Conservation (phyloP, 495 filamentous ascomycete species). For the Chaetomium tenue region DNA sequence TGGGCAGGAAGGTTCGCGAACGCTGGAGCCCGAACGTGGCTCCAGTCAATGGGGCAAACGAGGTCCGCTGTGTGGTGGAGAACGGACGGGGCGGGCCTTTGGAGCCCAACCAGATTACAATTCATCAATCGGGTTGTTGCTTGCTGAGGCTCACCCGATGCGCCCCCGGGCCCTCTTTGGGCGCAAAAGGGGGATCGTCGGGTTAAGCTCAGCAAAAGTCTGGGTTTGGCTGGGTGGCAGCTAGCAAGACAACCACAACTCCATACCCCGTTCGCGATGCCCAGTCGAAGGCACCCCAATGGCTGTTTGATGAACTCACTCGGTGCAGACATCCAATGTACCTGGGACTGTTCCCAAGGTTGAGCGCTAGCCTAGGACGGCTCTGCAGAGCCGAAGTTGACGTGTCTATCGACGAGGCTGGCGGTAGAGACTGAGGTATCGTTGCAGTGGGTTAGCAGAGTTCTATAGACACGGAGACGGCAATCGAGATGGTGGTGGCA, state of each 20-base stretch:
- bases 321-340: slow-evolving; percentile 22
- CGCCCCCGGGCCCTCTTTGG: slow-evolving; percentile 21
- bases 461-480: slow-evolving; percentile 10
- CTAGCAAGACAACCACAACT: neutral
- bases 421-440: slow-evolving; percentile 24
- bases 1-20: slow-evolving; percentile 35
- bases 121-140: slow-evolving; percentile 19
- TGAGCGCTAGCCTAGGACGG: slow-evolving; percentile 21
- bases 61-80: slow-evolving; percentile 23
- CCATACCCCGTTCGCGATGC: slow-evolving; percentile 11
- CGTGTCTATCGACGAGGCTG: slow-evolving; percentile 26
- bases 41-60: slow-evolving; percentile 31
- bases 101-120: slow-evolving; percentile 35
- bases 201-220: slow-evolving; percentile 17
- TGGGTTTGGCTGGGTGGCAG: slow-evolving; percentile 20
- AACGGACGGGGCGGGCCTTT: slow-evolving; percentile 30
- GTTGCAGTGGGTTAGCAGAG: slow-evolving; percentile 20
- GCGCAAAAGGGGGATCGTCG: slow-evolving; percentile 30
- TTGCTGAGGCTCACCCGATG: slow-evolving; percentile 15
- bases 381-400: slow-evolving; percentile 26
- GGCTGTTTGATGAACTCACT: slow-evolving; percentile 21
- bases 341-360: slow-evolving; percentile 12
- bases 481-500: slow-evolving; percentile 17
- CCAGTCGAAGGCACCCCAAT: slow-evolving; percentile 15
- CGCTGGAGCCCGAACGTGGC: slow-evolving; percentile 35